Base-by-base conservation (phyloP, 202 grass and related monocot species). In the Zizania palustris region DNA sequence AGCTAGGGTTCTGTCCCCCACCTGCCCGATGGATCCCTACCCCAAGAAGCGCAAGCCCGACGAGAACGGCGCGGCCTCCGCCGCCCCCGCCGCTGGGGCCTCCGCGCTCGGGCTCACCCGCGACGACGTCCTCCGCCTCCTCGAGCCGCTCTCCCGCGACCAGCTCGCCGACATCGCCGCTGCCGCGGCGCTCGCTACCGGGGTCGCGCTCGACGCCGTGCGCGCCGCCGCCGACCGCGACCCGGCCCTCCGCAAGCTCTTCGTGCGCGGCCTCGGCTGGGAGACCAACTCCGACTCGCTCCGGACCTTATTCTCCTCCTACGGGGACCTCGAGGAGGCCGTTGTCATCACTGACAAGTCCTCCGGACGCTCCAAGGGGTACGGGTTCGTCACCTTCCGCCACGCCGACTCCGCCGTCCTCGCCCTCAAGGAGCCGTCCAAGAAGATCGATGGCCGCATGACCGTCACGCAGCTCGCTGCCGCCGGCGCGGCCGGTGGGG, bases 391-490 rank as follows among this genome's bases (percentile, higher is more conserved):
- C 78, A 96, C 96, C 66, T 96, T 99, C 88, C 92, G 92, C 71
- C 85, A 99, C 60, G 79, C 89, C 3, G 96, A 99, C 18, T 89
- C 92, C 14, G 96, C 92, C 21, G 74, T 96, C 76, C 92, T 93
- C 68, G 96, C 96, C 9, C 88, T 99, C 28, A 99, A 89, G 76
- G 96, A 99, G 61, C 96, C 96, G 0, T 99, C 96, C 2, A 99
- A 99, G 88, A 99, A 99, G 85, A 96, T 99, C 40, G 96, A 99
- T 44, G 96, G 87, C n/a, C 87, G 92, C 40, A 90, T 99, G 73
- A 89, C 96, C 11, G 96, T 99, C 7, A 93, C 91, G 18, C 96
- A 96, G 55, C 96, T 99, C 37, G 96, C 96, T 1, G 85, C 91
- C 4, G 87, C 96, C 6, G 96, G 96, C 12, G 67, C 75, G 13